A percentile compares a stretch with the other conserved stretches of the same genome.
These are phyloP conservation scores for Aspergillus sclerotioniger DNA, from an alignment of 495 filamentous ascomycete species.

Conservation along the genomic window DNA sequence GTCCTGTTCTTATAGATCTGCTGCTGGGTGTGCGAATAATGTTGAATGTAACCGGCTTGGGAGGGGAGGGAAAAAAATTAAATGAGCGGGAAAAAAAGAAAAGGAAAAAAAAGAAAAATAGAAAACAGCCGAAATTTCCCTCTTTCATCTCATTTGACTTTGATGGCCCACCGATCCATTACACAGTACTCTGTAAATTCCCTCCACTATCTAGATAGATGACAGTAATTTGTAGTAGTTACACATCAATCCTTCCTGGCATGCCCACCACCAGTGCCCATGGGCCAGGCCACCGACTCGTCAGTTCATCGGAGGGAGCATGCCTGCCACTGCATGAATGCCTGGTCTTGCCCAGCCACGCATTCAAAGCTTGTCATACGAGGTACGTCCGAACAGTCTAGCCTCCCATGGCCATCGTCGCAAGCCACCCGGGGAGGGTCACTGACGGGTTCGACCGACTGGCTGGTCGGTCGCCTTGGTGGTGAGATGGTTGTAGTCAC, in stretches of 20 bases:
- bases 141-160: no score
- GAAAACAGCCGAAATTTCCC: not conserved
- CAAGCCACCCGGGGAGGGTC: not conserved
- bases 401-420: not conserved
- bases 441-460: not conserved
- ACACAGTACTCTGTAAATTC: no score
- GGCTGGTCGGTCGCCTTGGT: not conserved
- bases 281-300: no score
- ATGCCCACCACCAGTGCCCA: no score
- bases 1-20: conserved; percentile 5
- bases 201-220: no score
- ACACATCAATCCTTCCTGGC: no score
- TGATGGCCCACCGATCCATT: no score
- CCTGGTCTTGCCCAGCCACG: not conserved
- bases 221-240: no score
- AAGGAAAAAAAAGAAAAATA: not conserved
- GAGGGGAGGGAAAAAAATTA: not conserved
- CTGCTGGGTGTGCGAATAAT: not conserved
- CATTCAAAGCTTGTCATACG: no score
- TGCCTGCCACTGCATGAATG: not conserved
- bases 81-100: not conserved
- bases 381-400: not conserved
- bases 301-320: no score
- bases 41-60: not conserved
- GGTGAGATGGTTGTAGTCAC: not conserved